Evolutionary conservation across 176 grass and related monocot genomes (phyloP), one percentile per base, ranked within the genome.

Genomic region (Rhipidocladum racemiflorum): DNA sequence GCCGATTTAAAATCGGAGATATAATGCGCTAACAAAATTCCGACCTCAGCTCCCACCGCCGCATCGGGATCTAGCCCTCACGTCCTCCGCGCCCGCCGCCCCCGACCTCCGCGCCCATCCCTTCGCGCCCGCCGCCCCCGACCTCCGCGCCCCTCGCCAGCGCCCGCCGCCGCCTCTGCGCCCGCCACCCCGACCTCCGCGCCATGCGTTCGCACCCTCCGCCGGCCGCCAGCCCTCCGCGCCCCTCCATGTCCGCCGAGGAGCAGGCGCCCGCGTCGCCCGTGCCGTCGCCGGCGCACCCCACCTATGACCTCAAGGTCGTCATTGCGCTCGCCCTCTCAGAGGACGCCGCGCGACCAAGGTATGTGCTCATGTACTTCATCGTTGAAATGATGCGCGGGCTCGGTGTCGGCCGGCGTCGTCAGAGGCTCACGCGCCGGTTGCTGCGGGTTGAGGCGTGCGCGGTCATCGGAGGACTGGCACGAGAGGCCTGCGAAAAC

Each of bases 301-400:
- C n/a, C n/a, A n/a, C n/a, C n/a, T n/a, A n/a, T n/a, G 95, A 98
- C 46, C 92, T 98, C 40, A 76, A 83, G 65, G 78, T 90, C 45
- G 90, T 93, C 56, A 95, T 98, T 59, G 88, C 75, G 53, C 95
- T 95, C 66, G 95, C 95, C 53, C 95, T 98, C 85, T 91, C 95
- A 21, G 95, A 98, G 81, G 95, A 98, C 83, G 95, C 92, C 25
- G 92, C n/a, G 92, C 10, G 92, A 98, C 85, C 81, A 88, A 91
- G 92, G 92, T 94, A 25, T 44, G 14, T 21, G 78, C 21, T 5
- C 32, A 35, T 35, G 3, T 39, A 29, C 23, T 60, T 60, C n/a
- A 60, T 60, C n/a, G 13, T 23, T 60, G 56, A 25, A 60, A 25
- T 25, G 56, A 27, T 94, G 25, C 86, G 90, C 60, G 85, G 92